phyloP scores from a whole-genome alignment of 2,329 filamentous ascomycete genomes.

The Xylaria sp. region DNA sequence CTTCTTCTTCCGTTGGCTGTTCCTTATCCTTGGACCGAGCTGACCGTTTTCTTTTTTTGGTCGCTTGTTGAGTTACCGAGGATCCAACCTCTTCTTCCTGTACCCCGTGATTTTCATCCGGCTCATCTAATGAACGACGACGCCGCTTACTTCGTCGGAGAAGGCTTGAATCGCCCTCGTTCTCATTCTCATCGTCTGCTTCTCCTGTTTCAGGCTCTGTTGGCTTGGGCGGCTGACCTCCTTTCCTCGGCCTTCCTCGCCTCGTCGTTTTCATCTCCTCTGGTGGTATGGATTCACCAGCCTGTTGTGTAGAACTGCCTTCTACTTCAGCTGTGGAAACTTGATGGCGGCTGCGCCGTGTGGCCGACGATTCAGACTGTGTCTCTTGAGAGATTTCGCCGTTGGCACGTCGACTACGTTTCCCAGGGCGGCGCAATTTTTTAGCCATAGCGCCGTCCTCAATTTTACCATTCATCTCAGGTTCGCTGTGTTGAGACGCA shows the following conservation, averaged over 20 bases:
- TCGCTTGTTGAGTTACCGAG: slow-evolving; percentile 2
- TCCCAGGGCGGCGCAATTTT: slow-evolving; percentile 41
- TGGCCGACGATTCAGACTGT: slow-evolving; percentile 35
- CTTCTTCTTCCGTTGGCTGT: slow-evolving; percentile 28
- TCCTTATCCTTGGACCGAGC: slow-evolving; percentile 19
- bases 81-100: slow-evolving; percentile 5
- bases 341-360: slow-evolving; percentile 46
- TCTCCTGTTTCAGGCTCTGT: slow-evolving; percentile 44
- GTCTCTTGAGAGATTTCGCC: slow-evolving; percentile 35
- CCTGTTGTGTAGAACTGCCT: neutral
- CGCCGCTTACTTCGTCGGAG: slow-evolving; percentile 44
- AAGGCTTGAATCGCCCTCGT: slow-evolving; percentile 47
- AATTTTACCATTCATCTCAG: slow-evolving; percentile 27
- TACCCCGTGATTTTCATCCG: slow-evolving; percentile 11
- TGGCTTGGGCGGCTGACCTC: slow-evolving; percentile 23
- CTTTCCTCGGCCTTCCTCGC: slow-evolving; percentile 36
- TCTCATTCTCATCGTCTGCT: slow-evolving; percentile 49
- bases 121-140: slow-evolving; percentile 32
- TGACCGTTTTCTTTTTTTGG: slow-evolving; percentile 22
- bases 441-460: slow-evolving; percentile 41
- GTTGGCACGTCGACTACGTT: slow-evolving; percentile 44
- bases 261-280: slow-evolving; percentile 13
- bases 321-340: slow-evolving; percentile 34
- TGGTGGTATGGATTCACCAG: slow-evolving; percentile 19
- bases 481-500: slow-evolving; percentile 37